phyloP scores from a whole-genome alignment of 176 grass and related monocot genomes.

The Aegilops sharonensis region DNA sequence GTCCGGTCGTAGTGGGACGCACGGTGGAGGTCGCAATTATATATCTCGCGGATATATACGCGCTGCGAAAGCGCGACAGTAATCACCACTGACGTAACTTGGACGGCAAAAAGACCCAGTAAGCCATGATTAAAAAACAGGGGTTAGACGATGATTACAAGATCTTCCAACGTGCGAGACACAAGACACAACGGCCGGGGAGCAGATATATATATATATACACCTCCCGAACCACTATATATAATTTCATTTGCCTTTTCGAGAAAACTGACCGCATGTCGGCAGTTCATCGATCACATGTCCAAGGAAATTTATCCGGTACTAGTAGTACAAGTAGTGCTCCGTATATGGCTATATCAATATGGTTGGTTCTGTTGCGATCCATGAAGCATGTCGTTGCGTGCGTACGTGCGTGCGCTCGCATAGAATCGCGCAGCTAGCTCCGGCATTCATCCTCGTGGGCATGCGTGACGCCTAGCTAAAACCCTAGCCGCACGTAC shows the following conservation, averaged over 20 bases:
- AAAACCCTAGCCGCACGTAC: background rate
- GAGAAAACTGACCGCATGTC: background rate
- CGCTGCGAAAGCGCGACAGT: background rate
- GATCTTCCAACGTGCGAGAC: background rate
- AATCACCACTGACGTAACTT: slow-evolving; percentile 39
- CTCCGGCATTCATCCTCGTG: background rate
- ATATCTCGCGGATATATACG: background rate
- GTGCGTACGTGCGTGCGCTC: background rate
- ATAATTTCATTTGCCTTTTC: background rate
- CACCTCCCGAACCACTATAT: too few relatives aligned
- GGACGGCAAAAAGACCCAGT: slow-evolving; percentile 31
- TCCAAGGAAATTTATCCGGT: background rate
- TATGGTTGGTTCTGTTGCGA: background rate
- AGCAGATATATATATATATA: background rate
- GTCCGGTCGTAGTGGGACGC: background rate
- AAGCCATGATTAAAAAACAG: slow-evolving; percentile 7
- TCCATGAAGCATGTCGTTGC: background rate
- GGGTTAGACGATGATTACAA: background rate
- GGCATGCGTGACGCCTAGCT: background rate
- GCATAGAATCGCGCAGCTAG: background rate
- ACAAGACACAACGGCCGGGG: background rate
- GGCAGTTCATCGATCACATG: background rate
- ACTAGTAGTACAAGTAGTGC: too few relatives aligned
- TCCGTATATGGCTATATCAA: too few relatives aligned
- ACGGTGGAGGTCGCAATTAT: background rate